Base-by-base conservation (phyloP, 163 green algal species). In the Volvox carteri region DNA sequence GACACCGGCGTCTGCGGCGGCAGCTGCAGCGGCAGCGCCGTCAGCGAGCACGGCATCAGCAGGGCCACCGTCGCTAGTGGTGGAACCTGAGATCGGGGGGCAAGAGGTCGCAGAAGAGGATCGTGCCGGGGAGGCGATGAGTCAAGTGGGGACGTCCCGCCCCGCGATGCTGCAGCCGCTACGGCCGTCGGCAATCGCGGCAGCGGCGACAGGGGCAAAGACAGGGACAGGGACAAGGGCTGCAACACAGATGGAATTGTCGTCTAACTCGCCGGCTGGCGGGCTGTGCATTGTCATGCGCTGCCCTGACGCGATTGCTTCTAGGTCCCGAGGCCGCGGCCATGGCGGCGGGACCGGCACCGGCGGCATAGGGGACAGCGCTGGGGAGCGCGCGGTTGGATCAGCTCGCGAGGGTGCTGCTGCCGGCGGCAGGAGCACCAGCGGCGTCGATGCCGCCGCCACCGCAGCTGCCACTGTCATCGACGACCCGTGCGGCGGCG, bases 281-380 rank as follows among this genome's bases (percentile, higher is more conserved):
- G 77, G 39, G 54, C 42, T 86, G 58, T 25, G n/a, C 39, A 16
- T 86, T 9, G 4, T 60, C 33, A 54, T 86, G 78, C 58, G 58
- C 11, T 86, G 78, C 78, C 78, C 78, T 6, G 78, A 86, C 41
- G 8, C 60, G 54, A 67, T 86, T 6, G 78, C 41, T 18, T 75
- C 65, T 23, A 48, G 30, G 30, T 33, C 44, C 76, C 25, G 37
- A 6, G 41, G n/a, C n/a, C 75, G 18, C 11, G n/a, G 30, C n/a
- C 48, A 30, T 9, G 23, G 23, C 37, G 21, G 39, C 42, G 19
- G 72, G 4, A 41, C 9, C 44, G 73, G 37, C 73, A 2, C 8
- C 9, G 73, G 11, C 35, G 28, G 37, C 70, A 37, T 9, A n/a
- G n/a, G n/a, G n/a, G n/a, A n/a, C n/a, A n/a, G 54, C 54, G 8